Evolutionary conservation across 2,329 filamentous ascomycete genomes (phyloP).

Genomic region (Juglanconis oblonga): DNA sequence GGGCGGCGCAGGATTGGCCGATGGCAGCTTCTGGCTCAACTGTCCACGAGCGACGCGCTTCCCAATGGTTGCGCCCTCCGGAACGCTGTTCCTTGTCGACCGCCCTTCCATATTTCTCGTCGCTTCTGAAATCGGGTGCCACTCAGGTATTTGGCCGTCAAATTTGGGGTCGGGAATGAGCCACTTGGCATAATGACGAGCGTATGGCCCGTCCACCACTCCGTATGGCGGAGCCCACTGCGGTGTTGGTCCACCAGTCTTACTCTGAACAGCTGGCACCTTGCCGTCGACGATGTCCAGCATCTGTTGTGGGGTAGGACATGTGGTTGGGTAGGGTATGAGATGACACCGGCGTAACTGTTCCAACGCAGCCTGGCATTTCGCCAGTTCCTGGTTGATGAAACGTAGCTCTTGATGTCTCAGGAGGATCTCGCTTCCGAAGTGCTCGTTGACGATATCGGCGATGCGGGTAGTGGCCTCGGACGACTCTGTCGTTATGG

Average conservation of each 20-base stretch:
- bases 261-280: constrained; percentile 65
- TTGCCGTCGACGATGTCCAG: constrained; percentile 70
- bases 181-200: constrained; percentile 94
- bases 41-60: constrained; percentile 50
- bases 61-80: constrained; percentile 47
- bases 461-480: constrained; percentile 13
- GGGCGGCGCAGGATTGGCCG: constrained; percentile 67
- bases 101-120: constrained; percentile 62
- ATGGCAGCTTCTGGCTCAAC: constrained; percentile 63
- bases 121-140: constrained; percentile 39
- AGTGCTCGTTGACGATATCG: constrained; percentile 69
- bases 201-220: constrained; percentile 87
- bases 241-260: constrained; percentile 63
- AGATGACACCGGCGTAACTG: constrained; percentile 89
- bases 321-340: constrained; percentile 79
- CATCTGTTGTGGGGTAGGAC: constrained; percentile 64
- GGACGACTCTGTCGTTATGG: constrained; percentile 55
- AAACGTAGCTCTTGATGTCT: constrained; percentile 93
- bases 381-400: constrained; percentile 94
- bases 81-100: constrained; percentile 72
- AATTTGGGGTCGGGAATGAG: constrained; percentile 85
- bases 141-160: constrained; percentile 61
- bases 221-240: constrained; percentile 85
- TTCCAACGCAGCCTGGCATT: constrained; percentile 90
- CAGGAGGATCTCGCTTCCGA: constrained; percentile 85